Evolutionary conservation across 352 stramenopile genomes (phyloP), one percentile per base, ranked within the genome.

Genomic region (Phytopythium mirpurense): DNA sequence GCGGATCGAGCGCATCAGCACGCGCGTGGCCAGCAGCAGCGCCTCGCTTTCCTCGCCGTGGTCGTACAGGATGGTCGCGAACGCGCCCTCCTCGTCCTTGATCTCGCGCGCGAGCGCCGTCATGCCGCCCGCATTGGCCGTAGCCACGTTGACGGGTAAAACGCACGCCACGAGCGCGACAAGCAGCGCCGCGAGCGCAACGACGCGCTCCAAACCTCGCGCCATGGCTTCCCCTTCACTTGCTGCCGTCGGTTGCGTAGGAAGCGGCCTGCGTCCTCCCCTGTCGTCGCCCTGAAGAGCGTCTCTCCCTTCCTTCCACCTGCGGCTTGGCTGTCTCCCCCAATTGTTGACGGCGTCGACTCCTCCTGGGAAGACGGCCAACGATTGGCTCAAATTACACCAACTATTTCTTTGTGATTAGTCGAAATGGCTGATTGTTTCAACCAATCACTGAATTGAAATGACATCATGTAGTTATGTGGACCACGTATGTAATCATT

Each of bases 51-150:
- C 77, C 49, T 66, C 66, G 19, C 72, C 72, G 53, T 68, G 69
- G 63, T 88, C 74, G 62, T 88, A 88, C 49, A 88, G 65, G 51
- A 88, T 84, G 37, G 74, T 88, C 49, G 68, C 77, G 45, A 88
- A 88, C 15, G 74, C 74, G 38, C 70, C 77, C 14, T 83, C 68
- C 15, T 53, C 59, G 8, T 54, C 36, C 21, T 34, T 42, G 35
- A 54, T 15, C 32, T 54, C 23, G 23, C 48, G 48, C 35, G 48
- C 48, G 10, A 54, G 48, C 48, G 48, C 48, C 35, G 48, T 35
- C 48, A 54, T 54, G 19, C 19, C 31, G 21, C 48, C 26, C 18
- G 18, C 15, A 23, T 5, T 43, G 16, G 9, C 19, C 14, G 35
- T 19, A 2, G 29, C 40, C 18, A 31, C 40, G 2, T 15, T 26